Evolutionary conservation across 2,329 filamentous ascomycete genomes (phyloP).

Genomic region (Xylariaceae sp.): DNA sequence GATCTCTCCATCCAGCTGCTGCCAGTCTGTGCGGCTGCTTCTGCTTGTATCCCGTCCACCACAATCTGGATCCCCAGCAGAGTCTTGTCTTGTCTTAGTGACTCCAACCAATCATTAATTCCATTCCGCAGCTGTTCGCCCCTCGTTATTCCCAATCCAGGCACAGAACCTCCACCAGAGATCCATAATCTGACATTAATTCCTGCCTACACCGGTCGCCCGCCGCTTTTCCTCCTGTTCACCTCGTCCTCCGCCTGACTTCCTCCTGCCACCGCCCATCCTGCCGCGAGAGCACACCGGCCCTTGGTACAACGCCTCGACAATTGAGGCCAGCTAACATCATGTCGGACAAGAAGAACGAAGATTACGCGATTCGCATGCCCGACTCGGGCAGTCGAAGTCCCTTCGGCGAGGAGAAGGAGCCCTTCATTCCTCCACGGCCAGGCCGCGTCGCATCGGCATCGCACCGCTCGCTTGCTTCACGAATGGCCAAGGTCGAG

Average conservation of each 20-base stretch:
- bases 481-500: constrained; percentile 48
- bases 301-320: not conserved
- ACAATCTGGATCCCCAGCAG: constrained; percentile 2
- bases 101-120: constrained; percentile 10
- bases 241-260: constrained; percentile 7
- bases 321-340: constrained; percentile 28
- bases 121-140: not conserved
- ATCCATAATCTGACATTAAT: not conserved
- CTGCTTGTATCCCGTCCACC: not conserved
- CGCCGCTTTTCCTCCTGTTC: constrained; percentile 1
- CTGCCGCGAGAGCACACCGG: constrained; percentile 3
- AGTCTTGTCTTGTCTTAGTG: constrained; percentile 7
- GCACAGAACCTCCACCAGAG: not conserved
- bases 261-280: constrained; percentile 4
- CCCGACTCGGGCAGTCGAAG: constrained; percentile 50
- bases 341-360: constrained; percentile 89
- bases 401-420: constrained; percentile 48
- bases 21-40: not conserved
- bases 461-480: constrained; percentile 34
- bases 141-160: constrained; percentile 9
- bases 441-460: constrained; percentile 39
- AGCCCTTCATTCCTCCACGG: constrained; percentile 41
- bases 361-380: constrained; percentile 69
- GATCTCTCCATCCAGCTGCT: not conserved
- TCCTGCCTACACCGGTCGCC: not conserved